Percentiles rank a stretch among this genome's conserved stretches.
These are phyloP conservation scores for Coniosporium apollinis DNA, from an alignment of 495 filamentous ascomycete genomes.

Conservation along the genomic window DNA sequence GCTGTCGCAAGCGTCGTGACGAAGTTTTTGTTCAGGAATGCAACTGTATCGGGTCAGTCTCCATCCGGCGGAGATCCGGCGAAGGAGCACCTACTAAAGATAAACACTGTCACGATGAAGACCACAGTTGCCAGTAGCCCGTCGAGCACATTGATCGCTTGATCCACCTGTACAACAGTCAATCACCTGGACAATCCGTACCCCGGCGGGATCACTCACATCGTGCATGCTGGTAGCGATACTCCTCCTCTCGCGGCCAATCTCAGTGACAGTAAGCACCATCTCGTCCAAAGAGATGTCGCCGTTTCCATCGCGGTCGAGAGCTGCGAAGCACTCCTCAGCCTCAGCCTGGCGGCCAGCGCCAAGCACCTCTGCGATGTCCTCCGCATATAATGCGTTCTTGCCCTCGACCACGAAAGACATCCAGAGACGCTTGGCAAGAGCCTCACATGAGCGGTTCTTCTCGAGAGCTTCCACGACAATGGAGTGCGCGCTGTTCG, in stretches of 20 bases:
- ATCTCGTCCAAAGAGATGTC: constrained; percentile 93
- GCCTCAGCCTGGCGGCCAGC: constrained; percentile 51
- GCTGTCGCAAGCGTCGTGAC: constrained; percentile 82
- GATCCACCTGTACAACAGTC: too few relatives aligned
- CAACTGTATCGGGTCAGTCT: constrained; percentile 31
- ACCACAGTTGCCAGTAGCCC: constrained; percentile 64
- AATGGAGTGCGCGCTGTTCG: constrained; percentile 70
- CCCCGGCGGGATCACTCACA: too few relatives aligned
- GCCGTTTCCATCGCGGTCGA: constrained; percentile 82
- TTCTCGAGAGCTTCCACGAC: constrained; percentile 80
- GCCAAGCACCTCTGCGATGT: constrained; percentile 78
- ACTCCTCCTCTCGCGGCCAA: constrained; percentile 65
- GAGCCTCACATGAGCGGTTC: constrained; percentile 61
- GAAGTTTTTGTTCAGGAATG: constrained; percentile 72
- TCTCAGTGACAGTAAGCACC: constrained; percentile 69
- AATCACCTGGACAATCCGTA: too few relatives aligned
- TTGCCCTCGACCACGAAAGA: constrained; percentile 86
- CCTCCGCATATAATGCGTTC: constrained; percentile 60
- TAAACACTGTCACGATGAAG: constrained; percentile 62
- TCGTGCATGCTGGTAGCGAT: constrained; percentile 90
- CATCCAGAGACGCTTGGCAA: constrained; percentile 93
- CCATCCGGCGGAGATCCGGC: too few relatives aligned
- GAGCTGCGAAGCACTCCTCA: constrained; percentile 58
- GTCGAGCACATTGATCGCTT: constrained; percentile 82
- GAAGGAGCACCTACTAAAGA: constrained; percentile 52